Conservation (phyloP, 345 rosid genomes). For the Linum usitatissimum region DNA sequence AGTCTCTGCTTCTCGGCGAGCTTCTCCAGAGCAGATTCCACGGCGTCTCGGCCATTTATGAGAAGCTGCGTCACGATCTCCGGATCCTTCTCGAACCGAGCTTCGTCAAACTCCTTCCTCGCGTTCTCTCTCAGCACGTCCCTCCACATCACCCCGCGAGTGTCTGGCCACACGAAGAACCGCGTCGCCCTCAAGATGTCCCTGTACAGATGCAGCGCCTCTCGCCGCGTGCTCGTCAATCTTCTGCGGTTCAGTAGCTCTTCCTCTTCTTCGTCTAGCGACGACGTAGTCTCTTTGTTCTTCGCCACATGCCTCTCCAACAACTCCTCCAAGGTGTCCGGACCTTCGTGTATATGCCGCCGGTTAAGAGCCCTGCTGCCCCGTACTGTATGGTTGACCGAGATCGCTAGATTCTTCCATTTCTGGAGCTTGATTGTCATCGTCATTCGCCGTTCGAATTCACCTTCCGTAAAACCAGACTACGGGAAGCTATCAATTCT, state of each 20-base stretch:
- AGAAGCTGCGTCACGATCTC: constrained; percentile 60
- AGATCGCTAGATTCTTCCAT: constrained; percentile 29
- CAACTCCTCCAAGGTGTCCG: constrained; percentile 74
- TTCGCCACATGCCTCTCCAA: constrained; percentile 63
- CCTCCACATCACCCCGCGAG: constrained; percentile 62
- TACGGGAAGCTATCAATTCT: background rate
- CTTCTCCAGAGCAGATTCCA: constrained; percentile 57
- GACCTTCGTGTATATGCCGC: constrained; percentile 52
- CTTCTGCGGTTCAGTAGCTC: constrained; percentile 44
- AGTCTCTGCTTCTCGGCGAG: constrained; percentile 65
- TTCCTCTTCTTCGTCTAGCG: constrained; percentile 52
- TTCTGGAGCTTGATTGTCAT: constrained; percentile 34
- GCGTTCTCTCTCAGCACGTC: constrained; percentile 74
- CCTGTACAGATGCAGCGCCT: constrained; percentile 70
- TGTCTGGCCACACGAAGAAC: constrained; percentile 69
- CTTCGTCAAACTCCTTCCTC: constrained; percentile 75
- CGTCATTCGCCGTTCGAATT: constrained; percentile 22
- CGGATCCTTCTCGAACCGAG: constrained; percentile 73
- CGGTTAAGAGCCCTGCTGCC: constrained; percentile 1
- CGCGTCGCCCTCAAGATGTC: constrained; percentile 77
- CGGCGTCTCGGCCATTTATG: constrained; percentile 75
- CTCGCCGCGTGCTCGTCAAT: constrained; percentile 57
- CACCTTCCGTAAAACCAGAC: background rate
- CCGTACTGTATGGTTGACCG: constrained; percentile 1
- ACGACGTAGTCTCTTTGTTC: constrained; percentile 26